A percentile compares a stretch with the other conserved stretches of the same genome.
Conservation (phyloP, 305 asterid species). For the Withania somnifera region DNA sequence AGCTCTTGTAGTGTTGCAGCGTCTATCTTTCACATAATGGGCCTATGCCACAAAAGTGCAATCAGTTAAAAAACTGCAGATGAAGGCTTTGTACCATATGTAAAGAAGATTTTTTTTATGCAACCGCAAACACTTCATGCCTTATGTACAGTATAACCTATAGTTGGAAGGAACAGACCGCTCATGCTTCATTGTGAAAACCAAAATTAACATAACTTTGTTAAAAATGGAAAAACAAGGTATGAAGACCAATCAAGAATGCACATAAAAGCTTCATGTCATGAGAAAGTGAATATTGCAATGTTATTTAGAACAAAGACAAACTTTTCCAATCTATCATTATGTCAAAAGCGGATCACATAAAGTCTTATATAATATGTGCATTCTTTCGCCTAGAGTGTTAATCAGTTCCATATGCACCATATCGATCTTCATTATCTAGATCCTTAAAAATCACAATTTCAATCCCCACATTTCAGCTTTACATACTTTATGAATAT, state of each 20-base stretch:
- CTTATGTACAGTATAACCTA: background rate
- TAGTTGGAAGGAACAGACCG: background rate
- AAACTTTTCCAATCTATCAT: background rate
- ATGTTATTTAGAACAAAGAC: background rate
- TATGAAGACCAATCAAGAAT: background rate
- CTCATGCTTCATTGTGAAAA: background rate
- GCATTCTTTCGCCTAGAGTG: background rate
- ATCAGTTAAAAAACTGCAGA: background rate
- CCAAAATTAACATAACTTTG: background rate
- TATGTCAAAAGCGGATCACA: background rate
- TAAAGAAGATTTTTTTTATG: background rate
- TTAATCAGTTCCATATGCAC: background rate
- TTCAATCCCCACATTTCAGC: background rate
- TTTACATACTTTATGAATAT: background rate
- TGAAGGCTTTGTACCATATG: background rate
- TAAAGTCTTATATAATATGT: background rate
- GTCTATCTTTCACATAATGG: slow-evolving; percentile 80
- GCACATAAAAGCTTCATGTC: background rate
- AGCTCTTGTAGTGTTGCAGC: slow-evolving; percentile 77
- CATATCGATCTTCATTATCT: background rate
- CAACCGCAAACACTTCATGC: background rate
- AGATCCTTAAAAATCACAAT: background rate
- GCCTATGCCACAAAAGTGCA: slow-evolving; percentile 39
- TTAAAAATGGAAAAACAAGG: background rate
- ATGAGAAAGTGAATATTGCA: background rate